These are phyloP conservation scores for Turritis glabra DNA, from an alignment of 345 rosid genomes.

Conservation along the genomic window DNA sequence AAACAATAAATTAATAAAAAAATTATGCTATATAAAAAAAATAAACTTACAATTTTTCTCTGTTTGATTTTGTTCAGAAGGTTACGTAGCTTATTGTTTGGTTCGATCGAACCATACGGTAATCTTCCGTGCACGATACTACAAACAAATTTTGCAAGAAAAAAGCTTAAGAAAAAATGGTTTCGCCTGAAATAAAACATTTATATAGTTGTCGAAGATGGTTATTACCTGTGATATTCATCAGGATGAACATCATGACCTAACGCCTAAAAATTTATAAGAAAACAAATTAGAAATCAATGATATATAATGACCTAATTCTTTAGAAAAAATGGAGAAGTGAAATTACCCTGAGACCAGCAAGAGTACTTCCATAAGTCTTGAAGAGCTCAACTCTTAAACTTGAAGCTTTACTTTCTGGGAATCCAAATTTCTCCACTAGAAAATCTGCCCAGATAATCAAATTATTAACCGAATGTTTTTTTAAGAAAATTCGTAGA, in stretches of 20 bases:
- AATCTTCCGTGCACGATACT: constrained; percentile 96
- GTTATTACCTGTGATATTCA: constrained; percentile 76
- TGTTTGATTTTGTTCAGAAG: constrained; percentile 64
- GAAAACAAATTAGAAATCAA: background rate
- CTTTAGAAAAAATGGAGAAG: background rate
- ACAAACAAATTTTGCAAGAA: constrained; percentile 1
- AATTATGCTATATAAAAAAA: background rate
- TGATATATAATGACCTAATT: background rate
- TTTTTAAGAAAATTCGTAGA: background rate
- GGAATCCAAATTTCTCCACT: constrained; percentile 65
- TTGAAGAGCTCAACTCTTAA: constrained; percentile 79
- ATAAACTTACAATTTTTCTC: constrained; percentile 64
- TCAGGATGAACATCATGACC: constrained; percentile 79
- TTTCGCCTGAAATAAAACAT: background rate
- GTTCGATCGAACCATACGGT: constrained; percentile 78
- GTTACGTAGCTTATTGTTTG: constrained; percentile 58
- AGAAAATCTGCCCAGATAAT: constrained; percentile 57
- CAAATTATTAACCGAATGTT: background rate
- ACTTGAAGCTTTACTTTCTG: constrained; percentile 57
- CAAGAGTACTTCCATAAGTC: constrained; percentile 89
- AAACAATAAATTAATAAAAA: background rate
- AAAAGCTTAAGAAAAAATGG: background rate
- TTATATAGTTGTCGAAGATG: background rate
- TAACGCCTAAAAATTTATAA: constrained; percentile 49
- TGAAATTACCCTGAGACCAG: constrained; percentile 73